A percentile compares a stretch with the other conserved stretches of the same genome.
phyloP scores from a whole-genome alignment of 257 asterid species.

The Solanum pimpinellifolium region DNA sequence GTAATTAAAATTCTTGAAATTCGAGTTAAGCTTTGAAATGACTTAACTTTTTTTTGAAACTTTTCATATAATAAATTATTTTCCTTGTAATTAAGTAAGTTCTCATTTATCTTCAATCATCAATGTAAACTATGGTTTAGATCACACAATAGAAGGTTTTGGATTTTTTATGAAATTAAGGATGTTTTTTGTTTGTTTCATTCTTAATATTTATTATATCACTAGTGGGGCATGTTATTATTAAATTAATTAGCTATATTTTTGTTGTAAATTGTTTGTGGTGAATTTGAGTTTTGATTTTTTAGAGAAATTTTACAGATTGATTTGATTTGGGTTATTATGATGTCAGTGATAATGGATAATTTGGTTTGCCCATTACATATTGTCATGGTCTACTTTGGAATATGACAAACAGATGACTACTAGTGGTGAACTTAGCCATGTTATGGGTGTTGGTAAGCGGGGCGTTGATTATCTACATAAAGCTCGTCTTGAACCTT shows the following conservation, averaged over 20 bases:
- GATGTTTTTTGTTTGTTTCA: too few relatives aligned
- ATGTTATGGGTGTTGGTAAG: conserved; percentile 75
- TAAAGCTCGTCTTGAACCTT: conserved; percentile 82
- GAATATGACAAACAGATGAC: conserved; percentile 78
- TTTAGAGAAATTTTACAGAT: conserved; percentile 24
- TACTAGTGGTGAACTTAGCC: conserved; percentile 61
- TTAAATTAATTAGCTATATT: not conserved
- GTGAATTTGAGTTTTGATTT: not conserved
- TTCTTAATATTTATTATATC: too few relatives aligned
- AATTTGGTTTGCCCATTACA: conserved; percentile 93
- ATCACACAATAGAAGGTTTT: too few relatives aligned
- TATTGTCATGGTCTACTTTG: conserved; percentile 86
- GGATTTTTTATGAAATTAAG: too few relatives aligned
- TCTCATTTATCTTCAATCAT: too few relatives aligned
- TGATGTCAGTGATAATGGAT: conserved; percentile 96
- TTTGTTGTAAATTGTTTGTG: not conserved
- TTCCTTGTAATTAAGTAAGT: too few relatives aligned
- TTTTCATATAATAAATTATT: too few relatives aligned
- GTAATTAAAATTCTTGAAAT: too few relatives aligned
- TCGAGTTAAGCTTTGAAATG: too few relatives aligned
- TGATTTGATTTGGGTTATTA: conserved; percentile 92
- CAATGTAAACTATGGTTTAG: too few relatives aligned
- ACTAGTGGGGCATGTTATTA: conserved; percentile 48
- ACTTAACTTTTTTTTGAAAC: too few relatives aligned
- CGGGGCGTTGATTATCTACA: conserved; percentile 96